Evolutionary conservation across 768 basidiomycete genomes (phyloP).

Genomic region (Tulasnella sp.): DNA sequence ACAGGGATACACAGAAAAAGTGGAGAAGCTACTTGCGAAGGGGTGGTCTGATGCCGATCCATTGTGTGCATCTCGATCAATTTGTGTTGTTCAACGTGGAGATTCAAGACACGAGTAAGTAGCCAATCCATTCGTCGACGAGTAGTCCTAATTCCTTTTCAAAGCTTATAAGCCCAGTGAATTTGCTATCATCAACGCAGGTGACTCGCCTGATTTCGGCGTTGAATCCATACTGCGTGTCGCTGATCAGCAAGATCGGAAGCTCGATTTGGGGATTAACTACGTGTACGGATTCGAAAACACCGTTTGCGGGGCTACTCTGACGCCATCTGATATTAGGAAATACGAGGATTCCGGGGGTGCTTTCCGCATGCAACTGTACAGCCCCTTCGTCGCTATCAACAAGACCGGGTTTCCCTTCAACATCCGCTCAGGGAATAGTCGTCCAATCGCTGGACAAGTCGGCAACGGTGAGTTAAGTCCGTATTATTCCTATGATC

Average conservation of each 20-base stretch:
- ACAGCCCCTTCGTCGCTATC: conserved; percentile 74
- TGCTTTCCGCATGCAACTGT: conserved; percentile 92
- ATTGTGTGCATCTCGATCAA: conserved; percentile 85
- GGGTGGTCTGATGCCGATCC: conserved; percentile 92
- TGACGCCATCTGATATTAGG: conserved; percentile 27
- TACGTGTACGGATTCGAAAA: conserved; percentile 68
- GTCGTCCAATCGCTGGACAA: conserved; percentile 79
- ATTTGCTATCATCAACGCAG: conserved; percentile 94
- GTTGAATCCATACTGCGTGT: conserved; percentile 60
- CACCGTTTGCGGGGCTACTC: too few relatives aligned
- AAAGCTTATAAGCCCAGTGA: conserved; percentile 86
- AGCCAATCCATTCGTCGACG: not conserved
- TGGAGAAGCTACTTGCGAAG: conserved; percentile 88
- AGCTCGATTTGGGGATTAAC: conserved; percentile 71
- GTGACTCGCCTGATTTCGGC: conserved; percentile 79
- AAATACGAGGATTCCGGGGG: conserved; percentile 84
- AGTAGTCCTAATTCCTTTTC: not conserved
- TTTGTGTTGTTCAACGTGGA: conserved; percentile 76
- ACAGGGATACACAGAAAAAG: conserved; percentile 88
- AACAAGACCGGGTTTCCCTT: conserved; percentile 91
- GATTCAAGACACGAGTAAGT: conserved; percentile 77
- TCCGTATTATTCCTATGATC: not conserved
- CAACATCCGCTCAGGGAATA: conserved; percentile 48
- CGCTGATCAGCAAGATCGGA: conserved; percentile 59
- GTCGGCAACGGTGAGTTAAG: conserved; percentile 41